phyloP scores from a whole-genome alignment of 116 monocot genomes.

The Phalaenopsis hybrid region DNA sequence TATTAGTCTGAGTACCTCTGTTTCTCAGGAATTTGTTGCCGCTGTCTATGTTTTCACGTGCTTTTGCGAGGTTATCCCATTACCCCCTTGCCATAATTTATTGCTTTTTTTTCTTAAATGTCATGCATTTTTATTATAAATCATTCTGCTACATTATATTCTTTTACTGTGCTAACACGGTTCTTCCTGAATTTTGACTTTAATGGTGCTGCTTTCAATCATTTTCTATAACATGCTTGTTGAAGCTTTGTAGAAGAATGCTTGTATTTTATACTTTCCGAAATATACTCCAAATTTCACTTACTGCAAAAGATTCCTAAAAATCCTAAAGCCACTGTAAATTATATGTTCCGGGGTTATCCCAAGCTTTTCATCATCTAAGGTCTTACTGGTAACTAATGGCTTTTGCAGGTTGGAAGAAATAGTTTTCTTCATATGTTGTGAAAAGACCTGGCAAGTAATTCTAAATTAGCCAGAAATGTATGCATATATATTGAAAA shows the following conservation, averaged over 20 bases:
- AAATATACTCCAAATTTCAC: not conserved
- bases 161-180: not conserved
- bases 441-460: not conserved
- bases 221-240: not conserved
- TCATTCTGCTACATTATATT: constrained; percentile 2
- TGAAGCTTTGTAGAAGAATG: not conserved
- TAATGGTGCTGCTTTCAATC: not conserved
- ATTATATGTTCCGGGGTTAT: not conserved
- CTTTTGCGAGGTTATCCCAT: constrained; percentile 81
- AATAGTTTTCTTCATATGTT: not conserved
- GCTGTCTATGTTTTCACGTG: constrained; percentile 86
- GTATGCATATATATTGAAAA: not conserved
- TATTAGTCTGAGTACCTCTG: constrained; percentile 59
- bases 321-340: not conserved
- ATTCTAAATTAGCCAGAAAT: not conserved
- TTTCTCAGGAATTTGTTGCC: constrained; percentile 72
- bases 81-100: not conserved
- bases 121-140: not conserved
- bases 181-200: not conserved
- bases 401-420: not conserved
- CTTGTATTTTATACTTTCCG: not conserved
- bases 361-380: not conserved
- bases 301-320: not conserved
- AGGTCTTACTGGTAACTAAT: not conserved
- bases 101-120: not conserved